Evolutionary conservation across 2,329 filamentous ascomycete genomes (phyloP).

Genomic region (Epicoccum sorghinum): DNA sequence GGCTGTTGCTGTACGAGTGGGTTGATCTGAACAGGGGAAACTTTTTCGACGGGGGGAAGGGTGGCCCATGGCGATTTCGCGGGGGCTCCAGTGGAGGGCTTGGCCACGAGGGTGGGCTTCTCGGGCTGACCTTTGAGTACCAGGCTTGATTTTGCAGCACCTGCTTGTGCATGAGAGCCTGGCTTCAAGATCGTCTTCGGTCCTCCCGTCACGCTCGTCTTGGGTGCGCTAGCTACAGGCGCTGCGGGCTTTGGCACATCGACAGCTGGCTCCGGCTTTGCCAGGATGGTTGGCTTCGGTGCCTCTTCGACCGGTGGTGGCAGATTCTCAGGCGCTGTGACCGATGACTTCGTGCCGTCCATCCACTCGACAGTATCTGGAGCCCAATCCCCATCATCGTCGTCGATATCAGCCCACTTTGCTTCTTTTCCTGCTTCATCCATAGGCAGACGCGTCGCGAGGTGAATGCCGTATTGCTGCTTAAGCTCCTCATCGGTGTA

Average conservation of each 20-base stretch:
- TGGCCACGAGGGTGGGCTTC: conserved; percentile 75
- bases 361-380: conserved; percentile 87
- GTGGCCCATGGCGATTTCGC: conserved; percentile 91
- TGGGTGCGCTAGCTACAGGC: conserved; percentile 37
- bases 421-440: conserved; percentile 75
- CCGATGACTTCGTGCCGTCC: conserved; percentile 81
- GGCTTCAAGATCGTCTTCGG: conserved; percentile 59
- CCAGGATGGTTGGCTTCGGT: conserved; percentile 18
- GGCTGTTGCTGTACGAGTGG: conserved; percentile 51
- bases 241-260: conserved; percentile 49
- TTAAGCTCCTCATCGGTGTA: conserved; percentile 85
- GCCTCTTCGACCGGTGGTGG: conserved; percentile 37
- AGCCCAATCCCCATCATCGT: conserved; percentile 86
- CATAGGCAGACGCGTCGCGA: conserved; percentile 77
- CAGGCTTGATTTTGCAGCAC: conserved; percentile 57
- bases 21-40: conserved; percentile 71
- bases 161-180: conserved; percentile 45
- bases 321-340: conserved; percentile 62
- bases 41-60: conserved; percentile 82
- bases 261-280: conserved; percentile 30
- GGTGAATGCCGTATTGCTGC: conserved; percentile 84
- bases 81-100: conserved; percentile 71
- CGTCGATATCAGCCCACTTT: conserved; percentile 90
- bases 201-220: conserved; percentile 44
- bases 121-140: conserved; percentile 71